These are phyloP conservation scores for Aquilaria malaccensis DNA, from an alignment of 345 rosid genomes.

Conservation along the genomic window DNA sequence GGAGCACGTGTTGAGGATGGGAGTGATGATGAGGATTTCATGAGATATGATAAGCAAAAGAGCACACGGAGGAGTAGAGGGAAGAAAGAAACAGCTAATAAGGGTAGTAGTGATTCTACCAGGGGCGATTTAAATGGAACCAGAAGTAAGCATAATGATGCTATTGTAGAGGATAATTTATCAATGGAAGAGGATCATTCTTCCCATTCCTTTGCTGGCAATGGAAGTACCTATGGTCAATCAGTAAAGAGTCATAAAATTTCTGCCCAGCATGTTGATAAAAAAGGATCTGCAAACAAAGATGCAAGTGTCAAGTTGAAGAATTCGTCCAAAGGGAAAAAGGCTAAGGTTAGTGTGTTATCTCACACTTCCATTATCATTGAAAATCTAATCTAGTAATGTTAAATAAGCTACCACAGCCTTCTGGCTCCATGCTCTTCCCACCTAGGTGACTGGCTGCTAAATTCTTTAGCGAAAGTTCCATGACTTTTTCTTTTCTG, in stretches of 20 bases:
- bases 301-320: slow-evolving; percentile 39
- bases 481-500: too few relatives aligned
- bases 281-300: slow-evolving; percentile 32
- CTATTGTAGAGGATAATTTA: slow-evolving; percentile 17
- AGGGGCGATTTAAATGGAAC: slow-evolving; percentile 15
- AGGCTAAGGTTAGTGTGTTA: slow-evolving; percentile 47
- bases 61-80: slow-evolving; percentile 35
- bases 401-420: too few relatives aligned
- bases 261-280: slow-evolving; percentile 23
- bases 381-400: neutral
- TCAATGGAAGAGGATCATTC: slow-evolving; percentile 23
- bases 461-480: too few relatives aligned
- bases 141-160: slow-evolving; percentile 21
- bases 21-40: slow-evolving; percentile 28
- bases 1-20: slow-evolving; percentile 30
- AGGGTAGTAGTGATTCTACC: slow-evolving; percentile 22
- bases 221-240: slow-evolving; percentile 20
- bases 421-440: too few relatives aligned
- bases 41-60: slow-evolving; percentile 40
- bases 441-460: too few relatives aligned
- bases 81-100: slow-evolving; percentile 44
- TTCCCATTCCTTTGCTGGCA: slow-evolving; percentile 20
- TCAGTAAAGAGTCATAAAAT: slow-evolving; percentile 19
- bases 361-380: neutral
- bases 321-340: slow-evolving; percentile 70